Base-by-base conservation (phyloP, 192 early-diverging fungal genomes). In the Linnemannia zychae region DNA sequence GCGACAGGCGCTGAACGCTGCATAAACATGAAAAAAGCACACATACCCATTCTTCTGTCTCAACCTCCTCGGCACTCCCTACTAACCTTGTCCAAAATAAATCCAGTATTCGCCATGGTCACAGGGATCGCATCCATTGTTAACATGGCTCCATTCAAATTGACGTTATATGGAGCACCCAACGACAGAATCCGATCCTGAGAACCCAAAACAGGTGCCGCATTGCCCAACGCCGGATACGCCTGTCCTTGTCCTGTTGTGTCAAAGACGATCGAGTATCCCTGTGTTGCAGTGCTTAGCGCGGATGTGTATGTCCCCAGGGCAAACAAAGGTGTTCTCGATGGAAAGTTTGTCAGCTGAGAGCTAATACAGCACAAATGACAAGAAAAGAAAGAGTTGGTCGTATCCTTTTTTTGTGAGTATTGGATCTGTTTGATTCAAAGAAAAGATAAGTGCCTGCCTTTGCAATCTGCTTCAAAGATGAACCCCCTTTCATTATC, bases 261-360 rank as follows among this genome's bases (percentile, higher is more conserved):
- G 52, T 85, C 82, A 67, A 85, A 85, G 0, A 85, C 82, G 15
- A 79, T 44, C 20, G 71, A 53, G 38, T 85, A 85, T 34, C 82
- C 82, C 33, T 31, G 57, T 12, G 57, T 60, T 13, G 82, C 68
- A 17, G 82, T 79, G 72, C 75, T 79, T 40, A 67, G 28, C 12
- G 77, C 18, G 18, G 50, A 50, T 2, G 74, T 60, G 57, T 60
- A 84, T 1, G 82, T 76, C 13, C 82, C 82, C 6, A 84, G 73
- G 22, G 65, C 44, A 3, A 79, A 48, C n/a, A 84, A 17, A 6
- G 81, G 75, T 37, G 36, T 70, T 18, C 38, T 37, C 4, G 76
- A 37, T 12, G 81, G 81, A n/a, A 63, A 75, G 0, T 22, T 36
- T 13, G 71, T 57, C 16, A 84, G 11, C 18, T 50, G 3, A 22